Evolutionary conservation across 495 filamentous ascomycete species (phyloP), one percentile per base, ranked within the genome.

Genomic region (Penicillium cinerascens): DNA sequence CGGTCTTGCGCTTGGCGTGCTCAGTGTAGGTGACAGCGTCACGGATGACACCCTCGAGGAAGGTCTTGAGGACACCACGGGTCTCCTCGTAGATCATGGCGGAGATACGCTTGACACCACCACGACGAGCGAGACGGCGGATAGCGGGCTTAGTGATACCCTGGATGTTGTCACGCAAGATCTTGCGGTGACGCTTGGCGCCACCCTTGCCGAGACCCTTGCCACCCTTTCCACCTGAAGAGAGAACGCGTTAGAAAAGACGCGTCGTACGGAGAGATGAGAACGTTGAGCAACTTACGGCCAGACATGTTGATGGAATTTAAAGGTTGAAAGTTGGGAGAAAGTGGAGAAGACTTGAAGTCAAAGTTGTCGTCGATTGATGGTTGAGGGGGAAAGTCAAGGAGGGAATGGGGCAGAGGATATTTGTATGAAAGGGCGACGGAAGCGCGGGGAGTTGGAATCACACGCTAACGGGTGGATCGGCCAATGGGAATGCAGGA

Each of bases 71-170:
- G 66, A 99, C 95, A 86, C 93, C 91, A 72, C 95, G 95, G 64
- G 95, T 99, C 85, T 99, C 95, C 75, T 99, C 95, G 85, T 99
- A 99, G 87, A 99, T 92, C 82, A 88, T 82, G 75, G 75, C 66
- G 69, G 95, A 97, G 81, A 99, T 99, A 97, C 95, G 93, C 90
- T 99, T 97, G 82, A 97, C 92, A 91, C 92, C 92, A 79, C 92
- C 92, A 90, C 92, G 91, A 75, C 92, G 91, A 53, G 93, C 93
- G 75, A 99, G 93, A 95, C 93, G 95, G 74, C 93, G 91, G 82
- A 99, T 99, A 71, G 93, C 93, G 73, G 93, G 93, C 90, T 99
- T 99, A 75, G 93, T 99, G 77, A 99, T 99, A 82, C 93, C 93
- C 80, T 85, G 85, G 73, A 87, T 84, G 87, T 97, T 98, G 87